Conservation (phyloP, 169 alveolate species). For the Eimeria maxima region DNA sequence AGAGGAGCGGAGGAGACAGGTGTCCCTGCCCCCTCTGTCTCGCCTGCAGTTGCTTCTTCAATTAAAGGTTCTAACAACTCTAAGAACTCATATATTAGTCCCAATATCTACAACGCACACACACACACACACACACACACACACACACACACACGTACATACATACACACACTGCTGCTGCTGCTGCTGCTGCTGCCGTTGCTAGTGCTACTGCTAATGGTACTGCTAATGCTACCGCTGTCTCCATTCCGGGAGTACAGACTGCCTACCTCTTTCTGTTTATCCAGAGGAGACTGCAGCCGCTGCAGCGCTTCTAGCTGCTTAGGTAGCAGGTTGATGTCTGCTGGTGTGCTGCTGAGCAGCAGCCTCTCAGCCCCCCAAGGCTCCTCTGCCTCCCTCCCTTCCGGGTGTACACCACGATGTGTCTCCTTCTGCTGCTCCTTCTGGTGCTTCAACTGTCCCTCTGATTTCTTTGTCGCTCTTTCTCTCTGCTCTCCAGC, state of each 20-base stretch:
- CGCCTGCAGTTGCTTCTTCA: conserved; percentile 49
- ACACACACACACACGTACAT: not conserved
- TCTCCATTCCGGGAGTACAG: not conserved
- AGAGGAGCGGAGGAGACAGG: conserved; percentile 51
- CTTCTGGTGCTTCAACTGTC: not conserved
- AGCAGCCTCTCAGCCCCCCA: conserved; percentile 29
- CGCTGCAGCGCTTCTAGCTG: conserved; percentile 49
- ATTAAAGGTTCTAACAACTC: conserved; percentile 31
- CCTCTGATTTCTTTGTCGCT: not conserved
- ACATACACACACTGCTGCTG: not conserved
- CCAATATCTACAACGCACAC: conserved; percentile 14
- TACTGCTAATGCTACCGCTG: not conserved
- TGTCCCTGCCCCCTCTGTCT: not conserved
- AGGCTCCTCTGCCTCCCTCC: conserved; percentile 32
- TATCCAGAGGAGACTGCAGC: conserved; percentile 41
- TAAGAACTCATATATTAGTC: not conserved
- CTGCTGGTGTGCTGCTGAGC: not conserved
- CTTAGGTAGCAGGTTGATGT: not conserved
- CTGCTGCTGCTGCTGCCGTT: conserved; percentile 25
- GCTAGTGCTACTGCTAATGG: not conserved
- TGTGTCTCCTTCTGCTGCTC: not conserved
- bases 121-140: not conserved
- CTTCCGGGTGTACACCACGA: not conserved
- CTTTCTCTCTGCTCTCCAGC: not conserved
- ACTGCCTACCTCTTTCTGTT: conserved; percentile 28